phyloP scores from a whole-genome alignment of 768 basidiomycete genomes.

The Tricholoma saponaceum region DNA sequence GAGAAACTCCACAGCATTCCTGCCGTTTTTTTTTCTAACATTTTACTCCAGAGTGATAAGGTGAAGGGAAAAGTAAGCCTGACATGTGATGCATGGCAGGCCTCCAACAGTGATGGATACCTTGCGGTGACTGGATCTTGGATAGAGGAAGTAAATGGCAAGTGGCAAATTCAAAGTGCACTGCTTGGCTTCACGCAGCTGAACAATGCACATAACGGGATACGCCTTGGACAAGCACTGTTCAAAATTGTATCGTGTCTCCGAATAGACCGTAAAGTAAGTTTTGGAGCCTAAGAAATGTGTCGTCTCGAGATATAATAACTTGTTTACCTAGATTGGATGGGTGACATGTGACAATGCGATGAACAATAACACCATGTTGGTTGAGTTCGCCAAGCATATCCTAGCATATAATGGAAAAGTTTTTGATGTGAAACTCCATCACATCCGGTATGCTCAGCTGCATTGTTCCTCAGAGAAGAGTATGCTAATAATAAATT shows the following conservation, averaged over 20 bases:
- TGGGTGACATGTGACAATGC: too few relatives aligned
- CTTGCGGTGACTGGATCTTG: slow-evolving; percentile 37
- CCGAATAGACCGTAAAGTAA: slow-evolving; percentile 26
- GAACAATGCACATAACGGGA: slow-evolving; percentile 32
- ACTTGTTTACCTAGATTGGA: background rate
- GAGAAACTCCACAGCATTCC: background rate
- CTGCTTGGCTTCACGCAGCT: slow-evolving; percentile 32
- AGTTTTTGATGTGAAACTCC: too few relatives aligned
- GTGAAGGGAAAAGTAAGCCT: slow-evolving; percentile 13
- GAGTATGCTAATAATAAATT: too few relatives aligned
- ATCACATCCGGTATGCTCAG: too few relatives aligned
- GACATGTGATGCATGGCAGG: slow-evolving; percentile 40
- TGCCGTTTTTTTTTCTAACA: background rate
- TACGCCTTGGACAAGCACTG: slow-evolving; percentile 27
- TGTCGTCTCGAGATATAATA: background rate
- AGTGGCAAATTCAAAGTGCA: slow-evolving; percentile 24
- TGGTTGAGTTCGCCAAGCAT: too few relatives aligned
- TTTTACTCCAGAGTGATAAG: background rate
- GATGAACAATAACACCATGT: too few relatives aligned
- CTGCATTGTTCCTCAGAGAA: too few relatives aligned
- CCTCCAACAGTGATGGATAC: slow-evolving; percentile 32
- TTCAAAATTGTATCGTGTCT: too few relatives aligned
- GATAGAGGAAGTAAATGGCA: slow-evolving; percentile 26
- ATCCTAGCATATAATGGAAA: too few relatives aligned
- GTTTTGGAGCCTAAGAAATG: background rate